phyloP scores from a whole-genome alignment of 2,329 filamentous ascomycete species.

The Colletotrichum sp. region DNA sequence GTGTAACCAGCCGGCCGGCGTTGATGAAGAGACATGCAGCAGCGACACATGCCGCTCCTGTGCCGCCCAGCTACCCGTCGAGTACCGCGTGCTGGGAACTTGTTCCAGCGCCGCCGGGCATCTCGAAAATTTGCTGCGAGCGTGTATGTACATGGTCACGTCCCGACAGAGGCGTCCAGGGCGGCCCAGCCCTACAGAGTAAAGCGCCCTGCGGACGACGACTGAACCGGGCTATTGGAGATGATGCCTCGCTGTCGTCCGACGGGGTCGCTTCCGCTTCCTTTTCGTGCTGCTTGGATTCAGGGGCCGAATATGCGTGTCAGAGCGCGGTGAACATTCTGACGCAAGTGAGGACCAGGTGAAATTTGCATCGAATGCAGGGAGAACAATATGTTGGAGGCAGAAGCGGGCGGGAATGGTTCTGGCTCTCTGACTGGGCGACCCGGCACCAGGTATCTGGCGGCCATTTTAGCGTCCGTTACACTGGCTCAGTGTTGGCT shows the following conservation, averaged over 20 bases:
- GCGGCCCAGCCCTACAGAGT: conserved; percentile 10
- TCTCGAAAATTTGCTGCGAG: not conserved
- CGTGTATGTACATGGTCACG: not conserved
- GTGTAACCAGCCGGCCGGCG: conserved; percentile 9
- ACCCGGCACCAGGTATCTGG: not conserved
- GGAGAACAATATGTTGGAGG: conserved; percentile 10
- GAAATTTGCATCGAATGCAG: conserved; percentile 2
- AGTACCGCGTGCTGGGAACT: not conserved
- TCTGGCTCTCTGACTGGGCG: not conserved
- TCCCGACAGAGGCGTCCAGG: not conserved
- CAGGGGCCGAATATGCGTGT: not conserved
- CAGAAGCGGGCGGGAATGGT: not conserved
- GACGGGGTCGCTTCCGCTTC: not conserved
- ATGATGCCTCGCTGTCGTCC: not conserved
- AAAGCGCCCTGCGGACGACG: not conserved
- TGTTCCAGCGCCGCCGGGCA: not conserved
- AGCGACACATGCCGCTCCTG: not conserved
- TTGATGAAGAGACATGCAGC: conserved; percentile 8
- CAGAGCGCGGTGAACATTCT: not conserved
- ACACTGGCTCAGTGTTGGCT: conserved; percentile 1
- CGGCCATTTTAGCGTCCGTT: conserved; percentile 1
- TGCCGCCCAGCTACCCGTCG: not conserved
- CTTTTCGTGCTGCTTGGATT: not conserved
- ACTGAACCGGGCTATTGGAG: not conserved
- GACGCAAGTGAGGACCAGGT: not conserved